phyloP scores from a whole-genome alignment of 306 rosid genomes.

The Potentilla sterilis region DNA sequence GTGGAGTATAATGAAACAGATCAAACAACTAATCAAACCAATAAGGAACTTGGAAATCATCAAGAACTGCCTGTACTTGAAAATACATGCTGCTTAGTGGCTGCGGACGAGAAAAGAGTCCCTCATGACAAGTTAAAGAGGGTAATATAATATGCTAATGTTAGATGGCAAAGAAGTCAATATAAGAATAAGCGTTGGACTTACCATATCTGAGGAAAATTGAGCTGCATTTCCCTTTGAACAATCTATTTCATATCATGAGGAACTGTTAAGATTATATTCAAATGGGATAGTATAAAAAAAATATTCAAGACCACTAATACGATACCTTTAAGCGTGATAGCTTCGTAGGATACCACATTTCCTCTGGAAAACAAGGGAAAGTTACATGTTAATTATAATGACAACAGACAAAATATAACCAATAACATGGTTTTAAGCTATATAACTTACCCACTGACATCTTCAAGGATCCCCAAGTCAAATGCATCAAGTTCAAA shows the following conservation, averaged over 20 bases:
- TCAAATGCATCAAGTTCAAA: constrained; percentile 79
- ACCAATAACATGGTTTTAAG: constrained; percentile 19
- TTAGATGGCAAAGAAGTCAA: neutral
- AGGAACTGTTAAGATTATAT: constrained; percentile 23
- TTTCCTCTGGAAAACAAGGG: constrained; percentile 46
- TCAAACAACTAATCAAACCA: neutral
- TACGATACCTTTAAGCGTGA: constrained; percentile 74
- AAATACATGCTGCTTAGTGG: neutral
- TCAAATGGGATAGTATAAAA: constrained; percentile 18
- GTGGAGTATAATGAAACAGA: constrained; percentile 7
- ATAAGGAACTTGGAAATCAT: constrained; percentile 4
- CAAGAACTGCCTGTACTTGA: neutral
- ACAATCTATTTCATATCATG: constrained; percentile 57
- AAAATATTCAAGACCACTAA: constrained; percentile 5
- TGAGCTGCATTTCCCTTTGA: constrained; percentile 29
- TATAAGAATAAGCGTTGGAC: constrained; percentile 14
- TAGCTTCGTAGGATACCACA: constrained; percentile 51
- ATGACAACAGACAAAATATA: constrained; percentile 10
- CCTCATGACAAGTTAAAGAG: neutral
- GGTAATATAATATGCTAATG: neutral
- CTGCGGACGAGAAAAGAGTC: neutral
- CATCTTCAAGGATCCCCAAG: constrained; percentile 63
- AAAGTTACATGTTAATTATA: constrained; percentile 21
- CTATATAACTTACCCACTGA: constrained; percentile 43
- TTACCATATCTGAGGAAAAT: constrained; percentile 55